phyloP scores from a whole-genome alignment of 2,329 filamentous ascomycete genomes.

The Fusarium pilosicola region DNA sequence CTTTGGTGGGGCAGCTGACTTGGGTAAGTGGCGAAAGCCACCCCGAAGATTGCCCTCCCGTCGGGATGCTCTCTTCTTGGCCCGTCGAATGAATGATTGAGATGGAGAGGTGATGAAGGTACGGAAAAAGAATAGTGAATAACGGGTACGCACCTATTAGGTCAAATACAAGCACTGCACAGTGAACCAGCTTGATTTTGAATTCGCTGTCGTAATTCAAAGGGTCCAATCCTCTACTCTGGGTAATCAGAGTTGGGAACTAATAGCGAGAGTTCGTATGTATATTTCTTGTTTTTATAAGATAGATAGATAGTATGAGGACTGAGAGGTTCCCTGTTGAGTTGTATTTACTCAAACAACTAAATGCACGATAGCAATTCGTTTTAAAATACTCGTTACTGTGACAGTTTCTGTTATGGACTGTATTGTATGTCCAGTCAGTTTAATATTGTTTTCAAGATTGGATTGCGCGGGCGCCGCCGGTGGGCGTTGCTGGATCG shows the following conservation, averaged over 20 bases:
- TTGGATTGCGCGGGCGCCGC: slow-evolving; percentile 32
- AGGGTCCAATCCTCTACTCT: slow-evolving; percentile 31
- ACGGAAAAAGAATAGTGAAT: slow-evolving; percentile 29
- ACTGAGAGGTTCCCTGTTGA: slow-evolving; percentile 4
- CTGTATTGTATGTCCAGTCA: background rate
- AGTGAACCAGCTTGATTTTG: background rate
- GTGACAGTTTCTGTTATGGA: background rate
- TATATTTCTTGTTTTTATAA: slow-evolving; percentile 17
- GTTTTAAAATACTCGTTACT: background rate
- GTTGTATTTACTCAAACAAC: background rate
- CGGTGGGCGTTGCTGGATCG: slow-evolving; percentile 37
- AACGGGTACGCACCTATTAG: slow-evolving; percentile 18
- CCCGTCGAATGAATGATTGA: slow-evolving; percentile 1
- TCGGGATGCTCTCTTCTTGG: slow-evolving; percentile 11
- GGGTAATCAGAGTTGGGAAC: slow-evolving; percentile 16
- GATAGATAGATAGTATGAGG: background rate
- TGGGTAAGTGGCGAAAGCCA: slow-evolving; percentile 46
- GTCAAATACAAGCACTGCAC: background rate
- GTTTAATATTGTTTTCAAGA: slow-evolving; percentile 17
- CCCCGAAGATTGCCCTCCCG: slow-evolving; percentile 30
- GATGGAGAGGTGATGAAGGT: background rate
- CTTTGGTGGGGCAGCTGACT: slow-evolving; percentile 49
- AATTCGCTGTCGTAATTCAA: slow-evolving; percentile 20
- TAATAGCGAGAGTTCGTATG: slow-evolving; percentile 15
- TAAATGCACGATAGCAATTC: background rate